Conservation (phyloP, 2,329 filamentous ascomycete genomes). For the Diplodia mutila region DNA sequence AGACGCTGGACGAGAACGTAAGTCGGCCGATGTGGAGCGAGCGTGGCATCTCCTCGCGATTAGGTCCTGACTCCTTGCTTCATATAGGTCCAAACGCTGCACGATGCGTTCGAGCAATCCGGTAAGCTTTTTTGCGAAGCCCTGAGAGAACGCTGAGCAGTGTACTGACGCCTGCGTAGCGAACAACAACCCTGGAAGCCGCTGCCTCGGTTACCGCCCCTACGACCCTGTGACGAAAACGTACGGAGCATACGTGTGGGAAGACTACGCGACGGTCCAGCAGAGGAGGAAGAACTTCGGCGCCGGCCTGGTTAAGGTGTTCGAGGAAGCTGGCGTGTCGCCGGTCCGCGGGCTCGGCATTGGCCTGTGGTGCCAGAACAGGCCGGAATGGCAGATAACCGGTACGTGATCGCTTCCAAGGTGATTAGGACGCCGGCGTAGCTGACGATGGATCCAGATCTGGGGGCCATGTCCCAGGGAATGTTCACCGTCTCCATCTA, state of each 20-base stretch:
- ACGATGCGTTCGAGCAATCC: conserved; percentile 78
- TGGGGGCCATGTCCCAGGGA: conserved; percentile 83
- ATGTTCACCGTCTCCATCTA: conserved; percentile 93
- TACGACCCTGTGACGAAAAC: conserved; percentile 76
- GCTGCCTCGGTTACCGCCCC: conserved; percentile 77
- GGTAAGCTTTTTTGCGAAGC: conserved; percentile 39
- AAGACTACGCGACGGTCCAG: conserved; percentile 79
- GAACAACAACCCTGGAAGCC: conserved; percentile 65
- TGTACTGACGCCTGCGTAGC: conserved; percentile 1
- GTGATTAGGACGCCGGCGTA: too few relatives aligned
- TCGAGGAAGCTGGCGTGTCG: conserved; percentile 68
- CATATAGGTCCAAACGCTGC: conserved; percentile 64
- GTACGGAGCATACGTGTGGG: conserved; percentile 79
- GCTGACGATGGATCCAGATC: conserved; percentile 57
- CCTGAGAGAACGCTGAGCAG: too few relatives aligned
- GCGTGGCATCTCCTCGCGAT: neutral
- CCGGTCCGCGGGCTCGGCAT: conserved; percentile 70
- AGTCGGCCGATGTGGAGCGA: conserved; percentile 12
- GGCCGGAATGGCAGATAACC: conserved; percentile 86
- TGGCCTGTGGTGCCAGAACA: conserved; percentile 85
- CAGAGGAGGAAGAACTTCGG: conserved; percentile 82
- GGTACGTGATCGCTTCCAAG: conserved; percentile 50
- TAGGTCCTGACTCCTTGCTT: conserved; percentile 22
- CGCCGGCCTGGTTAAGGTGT: conserved; percentile 80
- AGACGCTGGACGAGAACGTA: conserved; percentile 71